phyloP scores from a whole-genome alignment of 768 basidiomycete genomes.

The Naematelia encephala region DNA sequence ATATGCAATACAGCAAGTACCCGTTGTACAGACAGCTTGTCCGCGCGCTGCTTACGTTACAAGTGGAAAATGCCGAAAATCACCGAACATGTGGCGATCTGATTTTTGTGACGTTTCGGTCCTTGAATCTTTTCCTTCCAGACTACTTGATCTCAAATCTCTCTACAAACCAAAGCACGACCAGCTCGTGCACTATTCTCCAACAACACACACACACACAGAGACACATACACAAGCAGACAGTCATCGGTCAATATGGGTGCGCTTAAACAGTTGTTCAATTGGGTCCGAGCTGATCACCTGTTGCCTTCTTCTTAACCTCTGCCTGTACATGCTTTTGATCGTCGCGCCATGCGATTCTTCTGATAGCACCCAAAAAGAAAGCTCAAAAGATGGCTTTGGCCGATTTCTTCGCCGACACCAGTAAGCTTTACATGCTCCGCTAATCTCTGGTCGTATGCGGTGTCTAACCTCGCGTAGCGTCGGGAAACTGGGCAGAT shows the following conservation, averaged over 20 bases:
- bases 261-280: not conserved
- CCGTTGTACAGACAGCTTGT: not conserved
- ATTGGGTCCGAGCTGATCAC: not conserved
- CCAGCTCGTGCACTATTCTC: no score
- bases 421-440: slow-evolving; percentile 57
- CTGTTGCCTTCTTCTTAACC: not conserved
- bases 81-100: not conserved
- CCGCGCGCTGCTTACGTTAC: not conserved
- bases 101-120: not conserved
- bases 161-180: no score
- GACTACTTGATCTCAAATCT: no score
- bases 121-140: not conserved
- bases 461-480: slow-evolving; percentile 51
- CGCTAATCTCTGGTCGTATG: not conserved
- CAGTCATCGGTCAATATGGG: not conserved
- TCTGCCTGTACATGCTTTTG: not conserved
- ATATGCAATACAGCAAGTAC: no score
- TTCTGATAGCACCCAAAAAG: slow-evolving; percentile 71
- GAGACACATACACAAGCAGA: not conserved
- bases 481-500: slow-evolving; percentile 94
- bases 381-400: slow-evolving; percentile 81
- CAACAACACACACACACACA: no score
- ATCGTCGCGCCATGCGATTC: not conserved
- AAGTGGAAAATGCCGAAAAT: not conserved
- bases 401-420: slow-evolving; percentile 86